These are phyloP conservation scores for Piloderma croceum DNA, from an alignment of 768 basidiomycete genomes.

Conservation along the genomic window DNA sequence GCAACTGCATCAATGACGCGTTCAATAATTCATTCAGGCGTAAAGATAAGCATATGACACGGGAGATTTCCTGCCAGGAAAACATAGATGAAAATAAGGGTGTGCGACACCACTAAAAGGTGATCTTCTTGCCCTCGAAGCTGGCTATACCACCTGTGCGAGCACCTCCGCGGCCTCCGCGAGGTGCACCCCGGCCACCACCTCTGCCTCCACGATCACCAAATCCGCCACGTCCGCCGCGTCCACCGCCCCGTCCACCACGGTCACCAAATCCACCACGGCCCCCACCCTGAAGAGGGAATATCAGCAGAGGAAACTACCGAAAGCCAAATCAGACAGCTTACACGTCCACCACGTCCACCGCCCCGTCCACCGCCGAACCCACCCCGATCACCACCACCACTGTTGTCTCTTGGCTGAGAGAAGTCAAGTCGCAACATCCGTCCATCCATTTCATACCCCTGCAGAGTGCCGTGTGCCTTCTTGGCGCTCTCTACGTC, in stretches of 20 bases:
- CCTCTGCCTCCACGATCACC: slow-evolving; percentile 42
- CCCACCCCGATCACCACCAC: slow-evolving; percentile 45
- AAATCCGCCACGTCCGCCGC: slow-evolving; percentile 40
- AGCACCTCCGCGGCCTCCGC: slow-evolving; percentile 36
- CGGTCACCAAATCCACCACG: slow-evolving; percentile 25
- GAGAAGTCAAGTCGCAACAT: slow-evolving; percentile 79
- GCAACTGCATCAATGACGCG: too few relatives aligned
- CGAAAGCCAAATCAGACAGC: slow-evolving; percentile 5
- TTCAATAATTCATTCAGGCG: too few relatives aligned
- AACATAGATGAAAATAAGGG: too few relatives aligned
- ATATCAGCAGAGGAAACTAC: background rate
- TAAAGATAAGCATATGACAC: too few relatives aligned
- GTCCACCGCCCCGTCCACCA: slow-evolving; percentile 28
- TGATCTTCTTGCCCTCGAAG: slow-evolving; percentile 49
- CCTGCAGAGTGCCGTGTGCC: slow-evolving; percentile 65
- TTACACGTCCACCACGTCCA: slow-evolving; percentile 25
- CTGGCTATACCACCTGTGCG: slow-evolving; percentile 50
- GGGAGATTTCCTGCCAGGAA: too few relatives aligned
- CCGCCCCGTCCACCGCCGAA: slow-evolving; percentile 37
- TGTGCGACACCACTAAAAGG: too few relatives aligned
- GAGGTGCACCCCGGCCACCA: slow-evolving; percentile 31
- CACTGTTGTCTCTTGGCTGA: slow-evolving; percentile 65
- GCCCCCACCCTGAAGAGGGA: slow-evolving; percentile 24
- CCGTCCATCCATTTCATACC: slow-evolving; percentile 78
- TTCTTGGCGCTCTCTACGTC: slow-evolving; percentile 74